Evolutionary conservation across 2,329 filamentous ascomycete genomes (phyloP).

Genomic region (Claviceps fusiformis): DNA sequence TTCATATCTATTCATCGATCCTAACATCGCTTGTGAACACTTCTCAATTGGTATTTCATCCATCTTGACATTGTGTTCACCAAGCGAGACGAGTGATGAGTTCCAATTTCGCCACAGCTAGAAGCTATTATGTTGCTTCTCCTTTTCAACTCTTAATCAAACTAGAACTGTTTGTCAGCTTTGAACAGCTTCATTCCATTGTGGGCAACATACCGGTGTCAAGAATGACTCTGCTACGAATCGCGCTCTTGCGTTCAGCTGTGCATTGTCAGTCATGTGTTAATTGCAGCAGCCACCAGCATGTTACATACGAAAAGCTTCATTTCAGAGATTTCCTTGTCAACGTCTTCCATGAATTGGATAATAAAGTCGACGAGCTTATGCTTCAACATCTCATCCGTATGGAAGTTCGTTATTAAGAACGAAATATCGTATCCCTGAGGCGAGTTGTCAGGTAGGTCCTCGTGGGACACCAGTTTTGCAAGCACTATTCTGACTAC

Average conservation of each 20-base stretch:
- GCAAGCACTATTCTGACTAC: neutral
- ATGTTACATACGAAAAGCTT: slow-evolving; percentile 81
- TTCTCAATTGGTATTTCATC: neutral
- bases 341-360: slow-evolving; percentile 98
- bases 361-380: slow-evolving; percentile 99
- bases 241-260: slow-evolving; percentile 92
- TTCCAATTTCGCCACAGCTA: neutral
- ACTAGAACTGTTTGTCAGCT: slow-evolving; percentile 12
- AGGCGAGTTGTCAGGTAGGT: slow-evolving; percentile 6
- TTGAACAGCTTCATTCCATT: neutral
- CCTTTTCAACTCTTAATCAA: slow-evolving; percentile 14
- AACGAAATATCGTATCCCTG: slow-evolving; percentile 98
- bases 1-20: slow-evolving; percentile 2
- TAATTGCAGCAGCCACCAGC: neutral
- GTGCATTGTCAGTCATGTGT: slow-evolving; percentile 9
- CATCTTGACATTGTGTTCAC: neutral
- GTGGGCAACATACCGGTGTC: slow-evolving; percentile 53
- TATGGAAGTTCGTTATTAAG: slow-evolving; percentile 96
- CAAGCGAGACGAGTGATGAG: neutral
- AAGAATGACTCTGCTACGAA: slow-evolving; percentile 98
- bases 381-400: slow-evolving; percentile 96
- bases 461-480: neutral
- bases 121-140: neutral
- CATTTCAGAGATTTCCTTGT: slow-evolving; percentile 99
- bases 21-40: neutral